Evolutionary conservation across 1,284 basidiomycete genomes (phyloP).

Genomic region (Pulchroboletus neoregius): DNA sequence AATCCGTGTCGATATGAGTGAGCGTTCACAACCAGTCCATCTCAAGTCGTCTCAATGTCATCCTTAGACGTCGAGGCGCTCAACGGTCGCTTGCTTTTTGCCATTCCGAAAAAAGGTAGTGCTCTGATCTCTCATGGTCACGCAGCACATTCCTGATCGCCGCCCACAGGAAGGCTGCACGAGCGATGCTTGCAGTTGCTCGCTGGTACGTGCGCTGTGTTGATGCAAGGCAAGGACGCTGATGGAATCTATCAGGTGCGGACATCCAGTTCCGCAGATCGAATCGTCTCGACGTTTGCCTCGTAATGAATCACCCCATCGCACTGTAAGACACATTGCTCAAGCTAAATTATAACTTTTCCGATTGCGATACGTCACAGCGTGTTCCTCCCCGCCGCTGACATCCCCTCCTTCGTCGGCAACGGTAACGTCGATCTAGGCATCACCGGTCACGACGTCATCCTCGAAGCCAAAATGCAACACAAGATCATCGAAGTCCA

Average conservation of each 20-base stretch:
- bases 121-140: neutral
- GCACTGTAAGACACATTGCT: slow-evolving; percentile 87
- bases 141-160: too few relatives aligned
- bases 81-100: slow-evolving; percentile 78
- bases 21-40: neutral
- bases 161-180: slow-evolving; percentile 73
- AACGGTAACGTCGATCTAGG: slow-evolving; percentile 94
- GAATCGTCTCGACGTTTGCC: slow-evolving; percentile 86
- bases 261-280: slow-evolving; percentile 95
- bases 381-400: slow-evolving; percentile 94
- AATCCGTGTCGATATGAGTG: slow-evolving; percentile 20
- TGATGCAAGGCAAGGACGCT: neutral
- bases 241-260: slow-evolving; percentile 57
- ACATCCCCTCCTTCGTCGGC: slow-evolving; percentile 98
- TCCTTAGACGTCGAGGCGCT: slow-evolving; percentile 46
- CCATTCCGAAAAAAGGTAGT: slow-evolving; percentile 95
- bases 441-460: slow-evolving; percentile 96
- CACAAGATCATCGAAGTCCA: slow-evolving; percentile 77
- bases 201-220: slow-evolving; percentile 45
- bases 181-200: slow-evolving; percentile 90
- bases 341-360: too few relatives aligned
- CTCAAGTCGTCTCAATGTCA: neutral
- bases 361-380: too few relatives aligned
- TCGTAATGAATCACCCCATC: slow-evolving; percentile 90
- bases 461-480: slow-evolving; percentile 85